These are phyloP conservation scores for Venturia nashicola DNA, from an alignment of 2,329 filamentous ascomycete species.

Conservation along the genomic window DNA sequence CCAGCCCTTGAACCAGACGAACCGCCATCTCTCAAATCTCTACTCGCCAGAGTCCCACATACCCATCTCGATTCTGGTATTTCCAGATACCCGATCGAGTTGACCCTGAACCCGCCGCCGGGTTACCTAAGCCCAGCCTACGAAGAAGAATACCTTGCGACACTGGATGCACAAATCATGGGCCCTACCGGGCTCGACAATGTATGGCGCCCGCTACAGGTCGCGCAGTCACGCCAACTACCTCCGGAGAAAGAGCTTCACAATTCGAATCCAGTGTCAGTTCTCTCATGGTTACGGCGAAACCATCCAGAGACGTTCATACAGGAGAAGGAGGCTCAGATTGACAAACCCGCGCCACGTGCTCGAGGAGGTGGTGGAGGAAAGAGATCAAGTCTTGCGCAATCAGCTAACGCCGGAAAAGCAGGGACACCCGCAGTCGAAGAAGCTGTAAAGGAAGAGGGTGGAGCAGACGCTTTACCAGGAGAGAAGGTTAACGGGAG, in stretches of 20 bases:
- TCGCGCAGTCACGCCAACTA: conserved; percentile 26
- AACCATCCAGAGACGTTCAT: conserved; percentile 76
- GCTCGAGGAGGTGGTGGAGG: conserved; percentile 20
- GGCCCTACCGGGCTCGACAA: conserved; percentile 22
- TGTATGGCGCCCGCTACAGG: background rate
- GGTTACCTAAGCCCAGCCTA: conserved; percentile 58
- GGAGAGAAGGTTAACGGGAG: conserved; percentile 20
- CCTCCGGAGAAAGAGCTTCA: conserved; percentile 39
- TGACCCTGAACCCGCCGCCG: conserved; percentile 45
- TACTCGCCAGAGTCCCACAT: conserved; percentile 30
- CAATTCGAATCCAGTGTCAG: conserved; percentile 72
- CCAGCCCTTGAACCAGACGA: conserved; percentile 16
- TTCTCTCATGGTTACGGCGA: conserved; percentile 89
- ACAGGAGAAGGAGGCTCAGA: conserved; percentile 51
- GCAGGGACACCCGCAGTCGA: conserved; percentile 18
- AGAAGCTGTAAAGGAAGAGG: conserved; percentile 28
- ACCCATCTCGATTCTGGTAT: conserved; percentile 22
- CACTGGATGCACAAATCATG: conserved; percentile 43
- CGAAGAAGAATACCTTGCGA: conserved; percentile 60
- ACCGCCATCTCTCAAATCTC: conserved; percentile 22
- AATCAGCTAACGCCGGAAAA: conserved; percentile 15
- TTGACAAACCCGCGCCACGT: conserved; percentile 22
- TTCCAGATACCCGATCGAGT: conserved; percentile 18
- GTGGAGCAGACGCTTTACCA: conserved; percentile 20
- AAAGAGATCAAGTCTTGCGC: conserved; percentile 20